Evolutionary conservation across 2,329 filamentous ascomycete genomes (phyloP).

Genomic region (Talaromyces sp.): DNA sequence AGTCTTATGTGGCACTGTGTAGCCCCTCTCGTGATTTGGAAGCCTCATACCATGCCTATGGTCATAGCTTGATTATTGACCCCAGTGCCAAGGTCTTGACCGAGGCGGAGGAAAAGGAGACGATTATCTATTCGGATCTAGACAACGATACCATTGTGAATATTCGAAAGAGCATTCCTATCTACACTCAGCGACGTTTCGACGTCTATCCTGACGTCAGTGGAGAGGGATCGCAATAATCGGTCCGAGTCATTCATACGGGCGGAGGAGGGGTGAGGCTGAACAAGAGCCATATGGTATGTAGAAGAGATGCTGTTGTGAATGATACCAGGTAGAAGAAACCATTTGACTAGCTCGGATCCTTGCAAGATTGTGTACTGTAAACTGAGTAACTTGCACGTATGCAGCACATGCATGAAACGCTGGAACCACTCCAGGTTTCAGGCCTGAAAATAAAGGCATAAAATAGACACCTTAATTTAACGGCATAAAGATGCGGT

Average conservation of each 20-base stretch:
- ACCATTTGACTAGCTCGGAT: too few relatives aligned
- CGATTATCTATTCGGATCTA: constrained; percentile 73
- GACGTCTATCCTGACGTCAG: constrained; percentile 95
- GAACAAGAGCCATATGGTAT: rapidly evolving
- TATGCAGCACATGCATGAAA: too few relatives aligned
- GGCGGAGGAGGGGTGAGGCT: neutral
- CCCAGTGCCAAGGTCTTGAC: constrained; percentile 81
- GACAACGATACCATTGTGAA: constrained; percentile 69
- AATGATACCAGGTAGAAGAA: too few relatives aligned
- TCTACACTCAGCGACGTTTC: constrained; percentile 82
- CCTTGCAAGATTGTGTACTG: too few relatives aligned
- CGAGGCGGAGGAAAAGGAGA: constrained; percentile 77
- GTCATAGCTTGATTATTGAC: constrained; percentile 85
- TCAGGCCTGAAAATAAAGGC: too few relatives aligned
- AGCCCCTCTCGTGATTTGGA: constrained; percentile 80
- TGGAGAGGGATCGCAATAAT: constrained; percentile 43
- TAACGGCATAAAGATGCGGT: neutral
- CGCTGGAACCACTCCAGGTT: too few relatives aligned
- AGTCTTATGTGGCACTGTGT: constrained; percentile 90
- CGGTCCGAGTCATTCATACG: neutral
- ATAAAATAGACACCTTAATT: constrained; percentile 14
- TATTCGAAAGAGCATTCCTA: constrained; percentile 79
- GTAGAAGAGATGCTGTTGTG: too few relatives aligned
- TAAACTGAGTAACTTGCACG: too few relatives aligned
- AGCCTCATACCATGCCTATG: constrained; percentile 85